These are phyloP conservation scores for Diplodia mutila DNA, from an alignment of 2,329 filamentous ascomycete genomes.

Conservation along the genomic window DNA sequence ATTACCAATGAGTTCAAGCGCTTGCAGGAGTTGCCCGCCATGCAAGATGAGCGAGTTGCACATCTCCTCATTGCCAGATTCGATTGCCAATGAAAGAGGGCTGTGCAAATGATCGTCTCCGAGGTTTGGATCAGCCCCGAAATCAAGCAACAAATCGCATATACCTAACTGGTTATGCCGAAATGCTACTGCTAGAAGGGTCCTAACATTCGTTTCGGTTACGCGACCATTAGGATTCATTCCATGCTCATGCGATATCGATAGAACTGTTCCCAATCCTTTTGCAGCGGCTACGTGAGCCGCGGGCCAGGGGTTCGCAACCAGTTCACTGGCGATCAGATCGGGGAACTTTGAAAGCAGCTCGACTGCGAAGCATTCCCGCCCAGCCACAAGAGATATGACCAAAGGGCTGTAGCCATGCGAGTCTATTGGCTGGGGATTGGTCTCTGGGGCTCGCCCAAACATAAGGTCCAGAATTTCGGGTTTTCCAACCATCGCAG, in stretches of 20 bases:
- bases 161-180: background rate
- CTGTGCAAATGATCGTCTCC: background rate
- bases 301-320: background rate
- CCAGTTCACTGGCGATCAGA: background rate
- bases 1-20: background rate
- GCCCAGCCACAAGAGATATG: background rate
- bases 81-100: background rate
- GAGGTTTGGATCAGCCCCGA: background rate
- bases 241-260: background rate
- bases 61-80: background rate
- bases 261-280: background rate
- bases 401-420: background rate
- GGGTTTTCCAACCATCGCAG: background rate
- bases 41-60: background rate
- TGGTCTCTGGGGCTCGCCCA: background rate
- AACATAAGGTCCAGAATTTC: background rate
- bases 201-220: accelerated
- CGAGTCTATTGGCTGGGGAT: background rate
- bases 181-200: background rate
- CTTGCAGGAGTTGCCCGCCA: accelerated
- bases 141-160: background rate
- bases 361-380: background rate
- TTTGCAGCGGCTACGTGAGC: background rate
- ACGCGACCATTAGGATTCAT: background rate
- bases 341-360: background rate